phyloP scores from a whole-genome alignment of 2,329 filamentous ascomycete genomes.

The Epichloe aotearoae region DNA sequence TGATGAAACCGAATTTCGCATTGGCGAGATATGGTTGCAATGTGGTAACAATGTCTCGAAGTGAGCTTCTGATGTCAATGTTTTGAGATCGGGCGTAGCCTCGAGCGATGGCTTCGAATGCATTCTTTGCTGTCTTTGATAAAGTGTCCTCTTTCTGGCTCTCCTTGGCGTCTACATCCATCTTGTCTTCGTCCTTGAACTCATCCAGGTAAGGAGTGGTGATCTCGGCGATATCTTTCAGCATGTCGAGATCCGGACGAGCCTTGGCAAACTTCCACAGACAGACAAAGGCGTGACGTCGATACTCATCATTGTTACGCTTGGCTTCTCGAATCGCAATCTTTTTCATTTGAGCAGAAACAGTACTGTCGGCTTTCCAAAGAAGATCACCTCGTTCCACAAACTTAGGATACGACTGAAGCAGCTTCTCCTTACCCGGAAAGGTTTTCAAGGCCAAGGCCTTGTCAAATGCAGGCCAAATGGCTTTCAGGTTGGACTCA shows the following conservation, averaged over 20 bases:
- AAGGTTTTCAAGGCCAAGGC: constrained; percentile 82
- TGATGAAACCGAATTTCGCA: constrained; percentile 27
- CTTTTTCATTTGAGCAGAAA: constrained; percentile 61
- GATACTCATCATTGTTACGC: constrained; percentile 76
- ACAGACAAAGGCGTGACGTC: constrained; percentile 57
- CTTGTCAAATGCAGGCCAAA: constrained; percentile 80
- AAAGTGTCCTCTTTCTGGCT: constrained; percentile 29
- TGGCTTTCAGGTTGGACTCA: constrained; percentile 40
- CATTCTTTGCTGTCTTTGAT: constrained; percentile 33
- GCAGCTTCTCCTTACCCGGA: constrained; percentile 74
- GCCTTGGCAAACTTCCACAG: constrained; percentile 61
- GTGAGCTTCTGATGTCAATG: constrained; percentile 19
- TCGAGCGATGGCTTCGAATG: constrained; percentile 34
- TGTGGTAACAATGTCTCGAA: constrained; percentile 25
- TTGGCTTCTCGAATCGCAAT: constrained; percentile 78
- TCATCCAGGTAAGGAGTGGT: constrained; percentile 50
- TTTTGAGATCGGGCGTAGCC: constrained; percentile 33
- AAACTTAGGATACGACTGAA: constrained; percentile 69
- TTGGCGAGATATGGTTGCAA: constrained; percentile 28
- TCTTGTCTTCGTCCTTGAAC: constrained; percentile 43
- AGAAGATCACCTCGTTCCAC: constrained; percentile 49
- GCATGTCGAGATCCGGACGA: constrained; percentile 56
- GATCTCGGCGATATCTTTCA: constrained; percentile 51
- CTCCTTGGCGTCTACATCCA: constrained; percentile 53
- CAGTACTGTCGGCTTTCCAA: constrained; percentile 36